These are phyloP conservation scores for Andrographis paniculata DNA, from an alignment of 305 asterid genomes.

Conservation along the genomic window DNA sequence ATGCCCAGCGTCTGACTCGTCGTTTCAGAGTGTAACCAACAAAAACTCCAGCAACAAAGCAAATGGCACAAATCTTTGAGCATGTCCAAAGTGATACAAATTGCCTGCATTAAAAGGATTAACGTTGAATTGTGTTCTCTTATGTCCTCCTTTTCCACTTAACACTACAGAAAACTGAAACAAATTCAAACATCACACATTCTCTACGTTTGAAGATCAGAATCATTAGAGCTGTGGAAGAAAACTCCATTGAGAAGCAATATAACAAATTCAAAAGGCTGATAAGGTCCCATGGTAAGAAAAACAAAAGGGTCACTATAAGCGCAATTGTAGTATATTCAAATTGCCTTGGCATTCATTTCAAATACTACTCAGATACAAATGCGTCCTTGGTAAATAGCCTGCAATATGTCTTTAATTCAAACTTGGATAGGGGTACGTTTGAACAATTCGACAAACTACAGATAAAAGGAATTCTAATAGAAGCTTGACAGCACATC, in stretches of 20 bases:
- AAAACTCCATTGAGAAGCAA: neutral
- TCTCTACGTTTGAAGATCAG: neutral
- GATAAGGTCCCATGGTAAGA: no score
- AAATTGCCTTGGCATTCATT: no score
- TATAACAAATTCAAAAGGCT: no score
- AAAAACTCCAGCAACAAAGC: slow-evolving; percentile 71
- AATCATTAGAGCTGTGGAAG: neutral
- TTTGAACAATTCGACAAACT: no score
- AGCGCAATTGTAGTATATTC: no score
- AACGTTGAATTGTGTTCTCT: neutral
- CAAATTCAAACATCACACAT: neutral
- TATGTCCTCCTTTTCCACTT: neutral
- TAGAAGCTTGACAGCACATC: no score
- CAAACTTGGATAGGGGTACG: no score
- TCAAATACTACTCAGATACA: no score
- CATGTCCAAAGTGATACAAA: slow-evolving; percentile 56
- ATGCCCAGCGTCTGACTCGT: slow-evolving; percentile 69
- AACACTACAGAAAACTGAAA: neutral
- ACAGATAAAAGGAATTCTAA: no score
- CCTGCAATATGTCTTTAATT: no score
- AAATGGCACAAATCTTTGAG: slow-evolving; percentile 68
- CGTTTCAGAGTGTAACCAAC: slow-evolving; percentile 74
- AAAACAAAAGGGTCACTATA: no score
- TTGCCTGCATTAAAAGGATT: slow-evolving; percentile 38
- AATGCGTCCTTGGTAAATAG: no score